Conservation (phyloP, 352 stramenopile species). For the Peronospora farinosa region DNA sequence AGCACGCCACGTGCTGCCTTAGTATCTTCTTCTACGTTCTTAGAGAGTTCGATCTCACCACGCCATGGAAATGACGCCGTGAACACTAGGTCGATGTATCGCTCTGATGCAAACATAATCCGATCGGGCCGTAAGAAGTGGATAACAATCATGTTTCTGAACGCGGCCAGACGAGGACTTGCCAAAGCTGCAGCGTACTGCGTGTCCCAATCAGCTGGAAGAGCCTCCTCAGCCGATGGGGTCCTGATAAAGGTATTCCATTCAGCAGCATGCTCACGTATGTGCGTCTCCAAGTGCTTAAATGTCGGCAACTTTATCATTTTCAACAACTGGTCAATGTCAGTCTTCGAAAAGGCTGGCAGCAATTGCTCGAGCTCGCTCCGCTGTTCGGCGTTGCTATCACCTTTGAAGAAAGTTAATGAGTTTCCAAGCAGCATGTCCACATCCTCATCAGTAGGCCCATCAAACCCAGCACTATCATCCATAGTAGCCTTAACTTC, state of each 20-base stretch:
- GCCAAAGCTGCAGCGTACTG: conserved; percentile 27
- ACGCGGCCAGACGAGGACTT: conserved; percentile 54
- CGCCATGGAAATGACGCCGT: conserved; percentile 91
- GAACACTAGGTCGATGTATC: conserved; percentile 82
- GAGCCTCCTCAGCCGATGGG: conserved; percentile 57
- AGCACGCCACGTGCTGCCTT: conserved; percentile 90
- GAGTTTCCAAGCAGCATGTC: conserved; percentile 62
- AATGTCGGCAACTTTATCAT: conserved; percentile 71
- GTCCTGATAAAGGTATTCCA: conserved; percentile 84
- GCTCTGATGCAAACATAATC: conserved; percentile 73
- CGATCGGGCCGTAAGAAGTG: conserved; percentile 87
- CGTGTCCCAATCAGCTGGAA: conserved; percentile 63
- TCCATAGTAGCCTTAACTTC: conserved; percentile 25
- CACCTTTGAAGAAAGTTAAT: conserved; percentile 39
- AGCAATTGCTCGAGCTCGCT: conserved; percentile 47
- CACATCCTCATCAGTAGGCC: conserved; percentile 61
- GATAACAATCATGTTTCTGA: conserved; percentile 80
- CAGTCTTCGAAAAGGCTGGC: conserved; percentile 47
- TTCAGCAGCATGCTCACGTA: conserved; percentile 46
- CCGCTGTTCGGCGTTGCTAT: conserved; percentile 28
- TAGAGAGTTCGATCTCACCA: conserved; percentile 90
- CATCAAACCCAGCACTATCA: conserved; percentile 40
- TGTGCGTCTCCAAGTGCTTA: conserved; percentile 64
- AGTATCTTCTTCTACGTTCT: conserved; percentile 90
- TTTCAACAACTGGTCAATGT: conserved; percentile 86